Conservation (phyloP, 2,329 filamentous ascomycete genomes). For the Ascochyta lentis region DNA sequence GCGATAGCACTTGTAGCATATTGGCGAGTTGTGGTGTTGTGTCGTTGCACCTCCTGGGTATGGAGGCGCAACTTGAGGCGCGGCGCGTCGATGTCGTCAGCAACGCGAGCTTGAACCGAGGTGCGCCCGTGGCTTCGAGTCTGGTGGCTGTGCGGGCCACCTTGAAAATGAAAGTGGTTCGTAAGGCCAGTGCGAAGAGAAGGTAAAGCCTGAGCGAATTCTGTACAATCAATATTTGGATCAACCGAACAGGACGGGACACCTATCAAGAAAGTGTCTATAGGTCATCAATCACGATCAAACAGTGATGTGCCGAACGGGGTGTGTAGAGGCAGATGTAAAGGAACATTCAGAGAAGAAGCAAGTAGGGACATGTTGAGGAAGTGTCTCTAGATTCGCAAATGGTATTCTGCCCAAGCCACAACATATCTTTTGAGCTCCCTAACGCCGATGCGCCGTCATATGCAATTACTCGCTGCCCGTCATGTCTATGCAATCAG, state of each 20-base stretch:
- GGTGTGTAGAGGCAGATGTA: not conserved
- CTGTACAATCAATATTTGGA: not conserved
- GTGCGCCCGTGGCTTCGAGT: not conserved
- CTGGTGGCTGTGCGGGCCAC: not conserved
- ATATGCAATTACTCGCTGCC: slow-evolving; percentile 17
- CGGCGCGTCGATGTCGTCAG: slow-evolving; percentile 32
- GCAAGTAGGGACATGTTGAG: not conserved
- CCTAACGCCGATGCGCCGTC: slow-evolving; percentile 30
- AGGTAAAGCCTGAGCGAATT: not conserved
- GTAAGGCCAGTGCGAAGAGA: not conserved
- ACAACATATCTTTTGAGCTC: slow-evolving; percentile 29
- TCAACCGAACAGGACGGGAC: not conserved
- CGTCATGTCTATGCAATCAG: slow-evolving; percentile 33
- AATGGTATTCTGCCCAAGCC: slow-evolving; percentile 26
- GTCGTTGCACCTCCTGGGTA: slow-evolving; percentile 2
- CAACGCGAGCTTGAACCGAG: slow-evolving; percentile 6
- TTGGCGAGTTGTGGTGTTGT: slow-evolving; percentile 13
- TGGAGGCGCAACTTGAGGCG: slow-evolving; percentile 15
- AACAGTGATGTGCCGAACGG: not conserved
- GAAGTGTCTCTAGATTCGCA: slow-evolving; percentile 13
- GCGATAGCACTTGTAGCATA: slow-evolving; percentile 31
- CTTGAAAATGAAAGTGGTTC: not conserved
- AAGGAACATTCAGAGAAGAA: not conserved
- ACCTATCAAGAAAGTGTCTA: not conserved
- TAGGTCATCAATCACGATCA: not conserved